Evolutionary conservation across 1,139 yeast species (phyloP).

Genomic region (Martiniozyma asiatica): DNA sequence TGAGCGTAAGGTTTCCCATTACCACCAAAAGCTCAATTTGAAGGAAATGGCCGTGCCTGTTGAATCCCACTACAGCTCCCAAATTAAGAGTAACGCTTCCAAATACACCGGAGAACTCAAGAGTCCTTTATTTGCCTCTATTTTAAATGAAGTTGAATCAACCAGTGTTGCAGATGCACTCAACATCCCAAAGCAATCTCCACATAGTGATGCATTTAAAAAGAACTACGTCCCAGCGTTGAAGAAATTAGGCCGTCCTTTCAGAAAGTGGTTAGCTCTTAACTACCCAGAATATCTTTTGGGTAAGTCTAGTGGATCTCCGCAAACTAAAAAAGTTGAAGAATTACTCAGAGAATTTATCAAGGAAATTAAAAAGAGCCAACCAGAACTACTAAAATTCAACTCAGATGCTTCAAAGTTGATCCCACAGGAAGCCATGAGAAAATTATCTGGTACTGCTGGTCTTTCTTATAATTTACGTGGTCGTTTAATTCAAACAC

Average conservation of each 20-base stretch:
- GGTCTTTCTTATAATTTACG: constrained; percentile 61
- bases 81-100: constrained; percentile 3
- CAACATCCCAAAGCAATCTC: constrained; percentile 15
- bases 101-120: constrained; percentile 1
- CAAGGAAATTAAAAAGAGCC: constrained; percentile 23
- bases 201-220: constrained; percentile 14
- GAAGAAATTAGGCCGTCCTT: constrained; percentile 24
- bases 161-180: constrained; percentile 16
- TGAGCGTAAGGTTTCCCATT: constrained; percentile 35
- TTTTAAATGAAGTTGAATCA: constrained; percentile 6
- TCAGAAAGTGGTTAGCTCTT: constrained; percentile 28
- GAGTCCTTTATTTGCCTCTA: constrained; percentile 16
- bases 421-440: constrained; percentile 15
- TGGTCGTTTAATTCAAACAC: constrained; percentile 64
- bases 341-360: constrained; percentile 18
- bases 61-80: constrained; percentile 7
- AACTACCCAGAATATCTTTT: constrained; percentile 28
- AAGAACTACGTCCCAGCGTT: constrained; percentile 15
- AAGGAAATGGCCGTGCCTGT: constrained; percentile 38
- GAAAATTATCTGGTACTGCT: constrained; percentile 43
- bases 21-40: constrained; percentile 38
- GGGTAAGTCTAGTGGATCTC: too few relatives aligned
- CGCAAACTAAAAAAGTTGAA: neutral
- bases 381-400: constrained; percentile 9
- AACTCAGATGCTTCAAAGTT: neutral